These are phyloP conservation scores for Malus hybrid DNA, from an alignment of 331 rosid genomes.

Conservation along the genomic window DNA sequence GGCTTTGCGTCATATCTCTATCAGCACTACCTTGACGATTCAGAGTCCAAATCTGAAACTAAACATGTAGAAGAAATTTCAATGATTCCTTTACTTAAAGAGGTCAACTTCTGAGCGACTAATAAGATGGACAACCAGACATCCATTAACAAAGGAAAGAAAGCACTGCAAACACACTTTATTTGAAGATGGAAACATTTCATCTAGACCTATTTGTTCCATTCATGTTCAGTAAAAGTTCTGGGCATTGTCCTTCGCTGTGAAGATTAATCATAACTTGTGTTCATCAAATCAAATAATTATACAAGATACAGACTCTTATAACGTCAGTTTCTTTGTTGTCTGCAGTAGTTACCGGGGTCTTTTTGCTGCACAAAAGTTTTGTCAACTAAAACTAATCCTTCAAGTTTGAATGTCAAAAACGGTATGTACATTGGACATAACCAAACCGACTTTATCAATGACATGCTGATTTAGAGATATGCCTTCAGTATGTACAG, in stretches of 20 bases:
- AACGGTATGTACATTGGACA: too few species aligned
- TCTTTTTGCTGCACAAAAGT: neutral
- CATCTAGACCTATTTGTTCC: neutral
- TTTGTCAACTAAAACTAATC: too few species aligned
- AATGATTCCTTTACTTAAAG: constrained; percentile 6
- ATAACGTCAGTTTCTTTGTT: neutral
- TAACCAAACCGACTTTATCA: too few species aligned
- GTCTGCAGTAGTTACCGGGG: neutral
- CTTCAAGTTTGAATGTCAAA: too few species aligned
- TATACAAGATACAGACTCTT: neutral
- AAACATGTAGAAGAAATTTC: neutral
- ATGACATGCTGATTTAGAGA: neutral
- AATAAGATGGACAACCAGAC: neutral
- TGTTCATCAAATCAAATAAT: neutral
- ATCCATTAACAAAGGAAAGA: neutral
- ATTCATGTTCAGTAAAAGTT: neutral
- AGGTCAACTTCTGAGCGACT: neutral
- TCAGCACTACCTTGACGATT: constrained; percentile 34
- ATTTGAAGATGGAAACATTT: neutral
- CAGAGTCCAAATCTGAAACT: neutral
- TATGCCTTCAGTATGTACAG: neutral
- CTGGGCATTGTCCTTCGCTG: neutral
- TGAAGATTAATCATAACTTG: neutral
- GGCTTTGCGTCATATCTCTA: constrained; percentile 52
- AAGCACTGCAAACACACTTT: neutral